Percentiles rank a stretch among this genome's conserved stretches.
phyloP scores from a whole-genome alignment of 139 green algal genomes.

The Medakamo hakoo region DNA sequence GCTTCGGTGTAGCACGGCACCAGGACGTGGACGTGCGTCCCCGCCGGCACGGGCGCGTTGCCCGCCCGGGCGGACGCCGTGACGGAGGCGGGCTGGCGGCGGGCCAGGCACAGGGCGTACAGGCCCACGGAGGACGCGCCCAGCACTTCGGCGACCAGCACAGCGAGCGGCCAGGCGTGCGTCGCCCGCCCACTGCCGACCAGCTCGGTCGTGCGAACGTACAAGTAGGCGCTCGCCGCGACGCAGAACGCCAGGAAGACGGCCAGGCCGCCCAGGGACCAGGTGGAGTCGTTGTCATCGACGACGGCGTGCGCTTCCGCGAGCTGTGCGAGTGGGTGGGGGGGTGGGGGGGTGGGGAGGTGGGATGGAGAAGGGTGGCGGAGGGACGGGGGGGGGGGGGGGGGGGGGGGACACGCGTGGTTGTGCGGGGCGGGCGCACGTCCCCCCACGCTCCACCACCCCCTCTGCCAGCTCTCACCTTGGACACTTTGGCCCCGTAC shows the following conservation, averaged over 20 bases:
- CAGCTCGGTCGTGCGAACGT: neutral
- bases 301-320: neutral
- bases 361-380: neutral
- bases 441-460: neutral
- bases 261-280: neutral
- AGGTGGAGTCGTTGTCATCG: neutral
- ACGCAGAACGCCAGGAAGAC: neutral
- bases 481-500: neutral
- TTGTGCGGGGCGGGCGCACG: neutral
- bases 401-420: too few species aligned
- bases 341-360: neutral
- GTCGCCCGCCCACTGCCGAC: neutral
- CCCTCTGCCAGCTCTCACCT: neutral
- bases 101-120: neutral
- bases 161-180: neutral
- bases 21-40: slow-evolving; percentile 10
- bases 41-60: neutral
- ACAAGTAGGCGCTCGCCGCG: neutral
- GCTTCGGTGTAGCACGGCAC: slow-evolving; percentile 21
- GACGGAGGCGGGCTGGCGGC: too few species aligned
- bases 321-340: neutral
- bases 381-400: too few species aligned
- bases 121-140: neutral
- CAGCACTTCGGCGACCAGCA: neutral
- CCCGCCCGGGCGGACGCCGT: too few species aligned